These are phyloP conservation scores for Aphanocladium album DNA, from an alignment of 2,329 filamentous ascomycete genomes.

Conservation along the genomic window DNA sequence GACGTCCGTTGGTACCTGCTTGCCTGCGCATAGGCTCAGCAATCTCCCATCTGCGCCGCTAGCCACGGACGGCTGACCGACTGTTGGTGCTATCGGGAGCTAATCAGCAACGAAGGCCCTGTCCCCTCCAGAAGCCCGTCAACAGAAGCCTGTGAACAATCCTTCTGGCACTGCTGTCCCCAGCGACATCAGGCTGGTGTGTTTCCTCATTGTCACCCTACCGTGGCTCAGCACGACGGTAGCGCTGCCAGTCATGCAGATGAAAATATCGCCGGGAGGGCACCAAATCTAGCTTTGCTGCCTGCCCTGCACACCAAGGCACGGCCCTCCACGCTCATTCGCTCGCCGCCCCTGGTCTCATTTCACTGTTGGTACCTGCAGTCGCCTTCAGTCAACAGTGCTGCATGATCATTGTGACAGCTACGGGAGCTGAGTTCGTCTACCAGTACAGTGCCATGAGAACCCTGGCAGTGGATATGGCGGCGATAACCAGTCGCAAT, in stretches of 20 bases:
- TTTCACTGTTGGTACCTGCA: background rate
- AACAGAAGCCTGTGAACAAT: background rate
- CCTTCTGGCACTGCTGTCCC: background rate
- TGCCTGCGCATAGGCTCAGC: background rate
- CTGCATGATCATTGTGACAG: background rate
- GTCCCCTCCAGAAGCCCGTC: background rate
- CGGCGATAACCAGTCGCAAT: background rate
- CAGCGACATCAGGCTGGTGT: background rate
- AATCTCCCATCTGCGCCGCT: background rate
- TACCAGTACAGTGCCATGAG: background rate
- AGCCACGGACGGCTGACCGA: background rate
- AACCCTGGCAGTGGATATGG: conserved; percentile 5
- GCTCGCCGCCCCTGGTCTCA: background rate
- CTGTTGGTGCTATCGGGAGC: background rate
- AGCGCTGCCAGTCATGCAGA: background rate
- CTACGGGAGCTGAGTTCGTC: background rate
- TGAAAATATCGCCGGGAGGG: background rate
- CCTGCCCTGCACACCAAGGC: background rate
- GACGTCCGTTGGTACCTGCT: background rate
- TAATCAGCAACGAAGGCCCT: background rate
- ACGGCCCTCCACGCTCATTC: background rate
- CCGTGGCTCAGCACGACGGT: background rate
- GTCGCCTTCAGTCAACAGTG: background rate
- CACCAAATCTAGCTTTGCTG: too few relatives aligned
- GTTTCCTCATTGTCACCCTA: background rate